phyloP scores from a whole-genome alignment of 257 asterid genomes.

The Solanum phureja region DNA sequence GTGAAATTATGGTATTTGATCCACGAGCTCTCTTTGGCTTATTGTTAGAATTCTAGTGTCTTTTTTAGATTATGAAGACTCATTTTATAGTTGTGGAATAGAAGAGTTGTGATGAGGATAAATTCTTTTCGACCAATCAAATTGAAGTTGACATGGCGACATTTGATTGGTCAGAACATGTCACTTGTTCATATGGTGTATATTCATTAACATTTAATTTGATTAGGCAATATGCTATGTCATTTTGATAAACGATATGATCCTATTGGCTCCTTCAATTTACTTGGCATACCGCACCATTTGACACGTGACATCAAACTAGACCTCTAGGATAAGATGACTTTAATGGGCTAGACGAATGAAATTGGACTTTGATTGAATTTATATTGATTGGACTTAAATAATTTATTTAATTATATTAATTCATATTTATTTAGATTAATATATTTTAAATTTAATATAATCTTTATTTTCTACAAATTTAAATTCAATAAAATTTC shows the following conservation, averaged over 20 bases:
- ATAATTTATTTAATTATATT: too few species aligned
- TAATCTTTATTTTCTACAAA: not conserved
- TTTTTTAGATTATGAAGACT: not conserved
- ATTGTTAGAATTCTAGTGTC: not conserved
- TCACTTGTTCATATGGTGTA: not conserved
- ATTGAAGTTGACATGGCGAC: not conserved
- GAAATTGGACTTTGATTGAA: not conserved
- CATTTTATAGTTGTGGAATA: not conserved
- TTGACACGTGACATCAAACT: not conserved
- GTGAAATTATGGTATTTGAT: not conserved
- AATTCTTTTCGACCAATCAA: not conserved
- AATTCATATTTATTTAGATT: not conserved
- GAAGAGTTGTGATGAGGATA: not conserved
- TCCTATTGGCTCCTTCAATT: not conserved
- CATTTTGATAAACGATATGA: not conserved
- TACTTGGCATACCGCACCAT: not conserved
- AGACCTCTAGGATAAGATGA: not conserved
- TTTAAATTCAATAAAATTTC: not conserved
- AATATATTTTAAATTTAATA: too few species aligned
- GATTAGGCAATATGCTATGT: not conserved
- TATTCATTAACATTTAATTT: not conserved
- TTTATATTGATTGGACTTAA: too few species aligned
- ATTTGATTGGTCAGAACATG: not conserved
- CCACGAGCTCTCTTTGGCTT: not conserved
- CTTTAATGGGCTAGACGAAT: not conserved